Base-by-base conservation (phyloP, 768 basidiomycete species). In the Trametes sanguinea region DNA sequence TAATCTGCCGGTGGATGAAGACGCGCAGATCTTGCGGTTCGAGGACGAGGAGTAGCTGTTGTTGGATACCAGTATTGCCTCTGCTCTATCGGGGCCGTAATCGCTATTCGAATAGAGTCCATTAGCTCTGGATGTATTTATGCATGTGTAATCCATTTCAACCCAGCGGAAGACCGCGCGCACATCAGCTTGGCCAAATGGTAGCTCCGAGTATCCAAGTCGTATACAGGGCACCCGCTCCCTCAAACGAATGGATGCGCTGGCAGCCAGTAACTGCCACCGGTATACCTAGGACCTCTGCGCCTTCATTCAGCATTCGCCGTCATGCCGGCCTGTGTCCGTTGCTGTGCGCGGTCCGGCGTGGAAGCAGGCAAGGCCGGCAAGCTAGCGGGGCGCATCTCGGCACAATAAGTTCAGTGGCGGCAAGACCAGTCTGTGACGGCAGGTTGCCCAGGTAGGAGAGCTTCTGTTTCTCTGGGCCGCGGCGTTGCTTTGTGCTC, bases 11-110 rank as follows among this genome's bases (percentile, higher is more conserved):
- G 82, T 94, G 54, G 93, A 95, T 70, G 92, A 94, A 73, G 93
- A 95, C 74, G 92, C 92, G 22, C 92, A 92, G 75, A 84, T 94
- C 60, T 75, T 94, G 59, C 80, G 86, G 54, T 94, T 94, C 69
- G 90, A 93, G 68, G 92, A 94, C 66, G 92, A 94, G 62, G 84
- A 85, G 58, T 73, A 53, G 37, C 42, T 59, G 53, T 53, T 54
- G 62, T 55, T 30, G 54, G 59, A 54, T 59, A 63, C 48, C 51
- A 59, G 52, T 50, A 58, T 52, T 43, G 40, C 52, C 33, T 54
- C 54, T 44, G 44, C 33, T 32, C 22, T 43, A 51, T 54, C n/a
- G 56, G 40, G 46, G 35, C 52, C 59, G 39, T 59, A 59, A 55
- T 59, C 58, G 57, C 57, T 63, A 16, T 63, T 63, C 51, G 57